Percentiles rank a stretch among this genome's conserved stretches.
These are phyloP conservation scores for Boletus edulis DNA, from an alignment of 768 basidiomycete species.

Conservation along the genomic window DNA sequence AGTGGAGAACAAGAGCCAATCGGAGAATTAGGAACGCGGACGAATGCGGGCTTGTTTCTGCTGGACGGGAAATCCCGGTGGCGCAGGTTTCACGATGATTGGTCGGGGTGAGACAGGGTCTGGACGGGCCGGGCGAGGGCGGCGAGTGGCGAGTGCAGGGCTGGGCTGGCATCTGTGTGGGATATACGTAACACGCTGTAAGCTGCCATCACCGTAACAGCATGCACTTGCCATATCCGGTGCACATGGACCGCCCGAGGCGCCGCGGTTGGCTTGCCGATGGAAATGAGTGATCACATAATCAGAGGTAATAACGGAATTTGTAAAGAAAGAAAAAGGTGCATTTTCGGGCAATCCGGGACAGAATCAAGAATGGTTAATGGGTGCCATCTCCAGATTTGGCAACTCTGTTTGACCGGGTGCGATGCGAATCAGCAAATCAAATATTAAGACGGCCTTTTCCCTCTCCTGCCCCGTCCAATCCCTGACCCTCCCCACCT, in stretches of 20 bases:
- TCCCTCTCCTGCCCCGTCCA: slow-evolving; percentile 20
- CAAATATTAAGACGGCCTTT: slow-evolving; percentile 39
- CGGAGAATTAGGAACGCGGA: slow-evolving; percentile 14
- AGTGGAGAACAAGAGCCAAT: neutral
- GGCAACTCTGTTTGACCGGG: slow-evolving; percentile 21
- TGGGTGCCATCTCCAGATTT: slow-evolving; percentile 6
- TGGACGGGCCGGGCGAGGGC: slow-evolving; percentile 18
- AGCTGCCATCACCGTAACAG: slow-evolving; percentile 25
- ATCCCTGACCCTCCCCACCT: slow-evolving; percentile 23
- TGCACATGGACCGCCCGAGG: slow-evolving; percentile 25
- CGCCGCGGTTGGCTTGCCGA: slow-evolving; percentile 32
- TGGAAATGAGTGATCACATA: slow-evolving; percentile 24
- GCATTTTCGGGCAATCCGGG: slow-evolving; percentile 29
- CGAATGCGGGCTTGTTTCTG: neutral
- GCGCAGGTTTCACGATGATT: slow-evolving; percentile 19
- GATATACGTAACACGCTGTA: slow-evolving; percentile 23
- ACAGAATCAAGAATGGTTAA: slow-evolving; percentile 10
- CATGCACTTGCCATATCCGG: slow-evolving; percentile 20
- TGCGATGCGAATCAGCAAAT: slow-evolving; percentile 37
- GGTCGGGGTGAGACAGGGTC: slow-evolving; percentile 10
- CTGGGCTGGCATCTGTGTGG: slow-evolving; percentile 23
- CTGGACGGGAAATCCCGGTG: slow-evolving; percentile 25
- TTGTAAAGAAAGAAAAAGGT: slow-evolving; percentile 25
- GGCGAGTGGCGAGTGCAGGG: slow-evolving; percentile 27
- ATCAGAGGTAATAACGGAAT: slow-evolving; percentile 32